Evolutionary conservation across 768 basidiomycete species (phyloP), one percentile per base, ranked within the genome.

Genomic region (Pleurotus cornucopiae): DNA sequence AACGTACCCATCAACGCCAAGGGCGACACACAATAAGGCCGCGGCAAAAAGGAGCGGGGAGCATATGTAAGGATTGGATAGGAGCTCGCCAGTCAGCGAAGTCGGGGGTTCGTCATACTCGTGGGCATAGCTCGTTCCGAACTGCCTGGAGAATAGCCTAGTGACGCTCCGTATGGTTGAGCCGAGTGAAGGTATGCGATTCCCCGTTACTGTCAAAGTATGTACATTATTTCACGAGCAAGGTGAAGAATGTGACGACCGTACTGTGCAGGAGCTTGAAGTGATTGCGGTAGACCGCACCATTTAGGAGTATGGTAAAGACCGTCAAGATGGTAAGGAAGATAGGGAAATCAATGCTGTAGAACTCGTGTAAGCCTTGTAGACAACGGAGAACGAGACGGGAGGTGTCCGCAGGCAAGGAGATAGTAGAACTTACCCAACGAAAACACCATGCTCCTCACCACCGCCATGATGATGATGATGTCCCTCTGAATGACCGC

Each of bases 41-140:
- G 76, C 6, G 44, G 82, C 79, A 59, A 86, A 85, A 26, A 76
- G 60, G 6, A 91, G 67, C 0, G 91, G 88, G 3, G 83, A 81
- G 4, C 84, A 65, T 13, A 81, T 77, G 72, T 88, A 96, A 0
- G 92, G 92, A 61, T 94, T 96, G 11, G 82, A 78, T 5, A 91
- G 64, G 12, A 84, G 66, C 49, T 69, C 64, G 2, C 66, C 73
- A 2, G 76, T 54, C 0, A 67, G 64, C 3, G 76, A 61, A 5
- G 74, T 70, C 1, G 74, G 72, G 41, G 70, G 70, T 5, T 71
- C 60, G 45, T 72, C 65, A 45, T 70, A 66, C 34, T 65, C 51
- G 51, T 40, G 41, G 5, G 51, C 51, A 23, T 53, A 53, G n/a
- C 39, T 53, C 1, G 34, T 41, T 4, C 37, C 39, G 6, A 23